Percentiles rank a stretch among this genome's conserved stretches.
phyloP scores from a whole-genome alignment of 1,139 yeast species.

The Yamadazyma jaroonii region DNA sequence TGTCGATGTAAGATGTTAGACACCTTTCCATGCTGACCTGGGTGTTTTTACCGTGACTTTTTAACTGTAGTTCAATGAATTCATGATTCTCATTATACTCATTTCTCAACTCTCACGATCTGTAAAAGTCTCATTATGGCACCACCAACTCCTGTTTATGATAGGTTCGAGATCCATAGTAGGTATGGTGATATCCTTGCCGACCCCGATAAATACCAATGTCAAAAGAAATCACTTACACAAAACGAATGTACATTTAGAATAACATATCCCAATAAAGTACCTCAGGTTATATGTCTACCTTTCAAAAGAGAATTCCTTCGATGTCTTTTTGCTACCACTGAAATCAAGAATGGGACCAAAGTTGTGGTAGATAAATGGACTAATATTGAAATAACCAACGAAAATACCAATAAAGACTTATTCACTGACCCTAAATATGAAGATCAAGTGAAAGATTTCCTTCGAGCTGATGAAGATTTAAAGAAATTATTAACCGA shows the following conservation, averaged over 20 bases:
- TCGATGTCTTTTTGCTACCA: conserved; percentile 38
- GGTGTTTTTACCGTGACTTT: too few species aligned
- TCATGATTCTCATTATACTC: too few species aligned
- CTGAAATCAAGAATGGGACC: conserved; percentile 22
- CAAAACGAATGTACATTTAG: conserved; percentile 52
- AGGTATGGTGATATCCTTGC: conserved; percentile 26
- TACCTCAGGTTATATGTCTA: conserved; percentile 45
- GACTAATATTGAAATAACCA: conserved; percentile 47
- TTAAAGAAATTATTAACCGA: conserved; percentile 28
- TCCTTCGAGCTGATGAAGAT: conserved; percentile 38
- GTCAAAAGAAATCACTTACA: conserved; percentile 41
- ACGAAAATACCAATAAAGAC: conserved; percentile 31
- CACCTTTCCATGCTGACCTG: too few species aligned
- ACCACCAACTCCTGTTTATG: conserved; percentile 47
- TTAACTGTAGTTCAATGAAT: too few species aligned
- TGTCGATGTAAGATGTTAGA: conserved; percentile 76
- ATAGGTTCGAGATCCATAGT: conserved; percentile 25
- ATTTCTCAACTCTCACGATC: not conserved
- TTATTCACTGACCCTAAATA: conserved; percentile 23
- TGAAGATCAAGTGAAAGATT: conserved; percentile 30
- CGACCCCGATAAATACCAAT: conserved; percentile 33
- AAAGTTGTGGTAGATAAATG: conserved; percentile 26
- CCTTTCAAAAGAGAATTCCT: conserved; percentile 55
- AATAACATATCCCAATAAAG: conserved; percentile 21
- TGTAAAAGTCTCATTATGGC: conserved; percentile 29